Base-by-base conservation (phyloP, 2,329 filamentous ascomycete species). In the Arthrobotrys musiformis region DNA sequence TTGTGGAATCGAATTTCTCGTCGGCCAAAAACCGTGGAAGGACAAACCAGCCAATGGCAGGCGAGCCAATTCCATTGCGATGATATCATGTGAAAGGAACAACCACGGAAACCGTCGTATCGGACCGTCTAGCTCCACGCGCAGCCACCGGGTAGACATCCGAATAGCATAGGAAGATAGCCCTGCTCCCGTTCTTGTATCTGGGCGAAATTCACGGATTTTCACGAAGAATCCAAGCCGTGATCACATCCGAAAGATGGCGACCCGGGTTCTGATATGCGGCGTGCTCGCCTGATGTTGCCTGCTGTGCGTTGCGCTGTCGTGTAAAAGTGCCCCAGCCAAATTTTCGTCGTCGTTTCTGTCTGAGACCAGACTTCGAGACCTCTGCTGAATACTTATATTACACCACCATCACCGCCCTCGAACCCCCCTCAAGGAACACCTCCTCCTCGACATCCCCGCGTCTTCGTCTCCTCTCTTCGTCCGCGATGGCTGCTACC, bases 401-500 rank as follows among this genome's bases (percentile, higher is more conserved):
- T n/a, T n/a, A n/a, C 40, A 42, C 40, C 40, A 17, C n/a, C 37
- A 42, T n/a, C 5, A 37, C 54, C n/a, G 30, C 66, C 33, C 33
- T 17, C 52, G 1, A 22, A 56, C 22, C 22, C 13, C 11, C 24
- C 28, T 56, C 56, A 17, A 30, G n/a, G n/a, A n/a, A n/a, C n/a
- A n/a, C n/a, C 48, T 35, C 68, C 33, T 37, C 48, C 58, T 44
- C 60, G 66, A 52, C 70, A 63, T 44, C 69, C 46, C 62, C 48
- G 54, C 54, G 61, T 58, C 37, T 33, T 40, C 54, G 8, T 48
- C 62, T 72, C 54, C 44, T 58, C 44, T 63, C 63, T 64, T 77
- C 58, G 46, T 22, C 63, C 62, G 67, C 79, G 81, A 81, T 81
- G 80, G 80, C 80, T 60, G 80, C 80, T 77, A 79, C 79, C 54